Evolutionary conservation across 2,329 filamentous ascomycete species (phyloP), one percentile per base, ranked within the genome.

Genomic region (Didymella arachidicola): DNA sequence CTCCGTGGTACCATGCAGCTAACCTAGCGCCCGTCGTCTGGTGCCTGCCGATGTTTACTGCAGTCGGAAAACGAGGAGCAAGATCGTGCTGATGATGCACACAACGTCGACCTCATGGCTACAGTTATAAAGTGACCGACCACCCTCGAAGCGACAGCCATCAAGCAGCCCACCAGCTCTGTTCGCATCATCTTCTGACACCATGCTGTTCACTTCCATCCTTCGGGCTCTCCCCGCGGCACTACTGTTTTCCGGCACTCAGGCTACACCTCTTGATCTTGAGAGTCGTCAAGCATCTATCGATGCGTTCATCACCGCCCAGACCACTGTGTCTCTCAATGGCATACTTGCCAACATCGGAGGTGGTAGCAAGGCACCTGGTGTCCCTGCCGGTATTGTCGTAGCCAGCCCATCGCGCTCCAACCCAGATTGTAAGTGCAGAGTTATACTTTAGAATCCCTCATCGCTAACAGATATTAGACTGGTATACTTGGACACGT

Each of bases 401-500:
- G 75, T 87, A 58, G 85, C 84, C 4, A 85, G 83, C 65, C 84
- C 84, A 18, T 84, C 81, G 8, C 83, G 78, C n/a, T 71, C 63
- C 3, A 74, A 83, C 64, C 85, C 85, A 1, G 76, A 86, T 65
- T 87, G 84, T 86, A 42, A 52, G 64, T 65, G 4, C 3, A 3
- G 38, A 11, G 10, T 12, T 8, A 11, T 2, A 22, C 6, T 16
- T 14, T 22, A 25, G 2, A 46, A 4, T 5, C 19, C 7, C 14
- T 36, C 26, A 4, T 8, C 3, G 27, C 25, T 29, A 4, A 44
- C 34, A 18, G 14, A 34, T 7, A 16, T 44, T 60, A 91, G 89
- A 93, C 75, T 93, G 84, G 71, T 93, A 87, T 70, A 92, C 89
- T 1, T 94, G 91, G 91, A 92, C 88, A 1, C 81, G 91, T 69